These are phyloP conservation scores for Aureobasidium subglaciale DNA, from an alignment of 2,329 filamentous ascomycete genomes.

Conservation along the genomic window DNA sequence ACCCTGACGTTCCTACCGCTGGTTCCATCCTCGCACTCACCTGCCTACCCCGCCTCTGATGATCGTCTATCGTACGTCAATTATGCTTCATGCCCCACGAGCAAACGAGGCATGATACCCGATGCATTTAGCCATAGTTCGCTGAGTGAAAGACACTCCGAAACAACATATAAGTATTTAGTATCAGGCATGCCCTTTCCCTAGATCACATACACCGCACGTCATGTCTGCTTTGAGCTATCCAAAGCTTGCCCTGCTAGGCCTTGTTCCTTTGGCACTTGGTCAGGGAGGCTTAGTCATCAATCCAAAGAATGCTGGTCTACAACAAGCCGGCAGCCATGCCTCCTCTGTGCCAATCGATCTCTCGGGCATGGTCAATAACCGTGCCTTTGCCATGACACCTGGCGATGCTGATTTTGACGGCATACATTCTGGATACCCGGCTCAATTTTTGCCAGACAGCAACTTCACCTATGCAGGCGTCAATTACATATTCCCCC, in stretches of 20 bases:
- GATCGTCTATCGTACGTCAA: neutral
- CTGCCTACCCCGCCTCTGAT: neutral
- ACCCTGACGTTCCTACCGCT: neutral
- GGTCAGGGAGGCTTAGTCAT: constrained; percentile 23
- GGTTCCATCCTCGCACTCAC: neutral
- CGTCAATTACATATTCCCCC: constrained; percentile 31
- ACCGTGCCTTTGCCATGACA: constrained; percentile 31
- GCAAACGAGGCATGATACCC: neutral
- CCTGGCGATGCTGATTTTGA: constrained; percentile 33
- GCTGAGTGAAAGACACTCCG: neutral
- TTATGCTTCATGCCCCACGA: neutral
- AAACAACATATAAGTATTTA: neutral
- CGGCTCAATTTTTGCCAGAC: constrained; percentile 31
- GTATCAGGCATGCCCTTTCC: neutral
- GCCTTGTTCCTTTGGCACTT: constrained; percentile 17
- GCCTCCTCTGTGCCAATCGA: constrained; percentile 21
- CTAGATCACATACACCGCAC: neutral
- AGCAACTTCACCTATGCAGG: constrained; percentile 32
- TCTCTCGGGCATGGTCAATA: constrained; percentile 27
- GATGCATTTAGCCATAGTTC: constrained; percentile 9
- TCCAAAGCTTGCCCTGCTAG: constrained; percentile 7
- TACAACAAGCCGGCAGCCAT: constrained; percentile 16
- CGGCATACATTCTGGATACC: constrained; percentile 31
- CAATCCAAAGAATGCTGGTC: constrained; percentile 25
- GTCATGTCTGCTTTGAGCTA: neutral